Percentiles rank a stretch among this genome's conserved stretches.
phyloP scores from a whole-genome alignment of 1,139 yeast species.

The Candida pseudoviswanathii region DNA sequence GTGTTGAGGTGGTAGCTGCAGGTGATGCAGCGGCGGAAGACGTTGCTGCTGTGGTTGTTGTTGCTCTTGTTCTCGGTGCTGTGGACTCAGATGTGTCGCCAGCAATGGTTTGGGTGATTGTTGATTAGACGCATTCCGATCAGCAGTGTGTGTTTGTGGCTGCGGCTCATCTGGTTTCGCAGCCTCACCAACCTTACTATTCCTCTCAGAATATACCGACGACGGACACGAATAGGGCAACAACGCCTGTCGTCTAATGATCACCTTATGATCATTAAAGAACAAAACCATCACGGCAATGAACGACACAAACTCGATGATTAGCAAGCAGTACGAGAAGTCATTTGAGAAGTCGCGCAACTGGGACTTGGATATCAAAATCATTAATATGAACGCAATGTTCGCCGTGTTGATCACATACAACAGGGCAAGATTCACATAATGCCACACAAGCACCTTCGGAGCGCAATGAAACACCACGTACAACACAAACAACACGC shows the following conservation, averaged over 20 bases:
- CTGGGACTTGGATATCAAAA: conserved; percentile 6
- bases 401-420: conserved; percentile 6
- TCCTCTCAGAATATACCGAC: conserved; percentile 13
- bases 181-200: not conserved
- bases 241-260: conserved; percentile 5
- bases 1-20: too few relatives aligned
- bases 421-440: conserved; percentile 9
- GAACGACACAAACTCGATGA: conserved; percentile 12
- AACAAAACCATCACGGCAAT: conserved; percentile 10
- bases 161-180: not conserved
- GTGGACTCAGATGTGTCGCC: not conserved
- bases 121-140: not conserved
- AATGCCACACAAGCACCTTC: conserved; percentile 12
- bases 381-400: conserved; percentile 5
- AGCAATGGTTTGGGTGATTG: not conserved
- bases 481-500: conserved; percentile 6
- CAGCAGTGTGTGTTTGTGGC: not conserved
- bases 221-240: conserved; percentile 9
- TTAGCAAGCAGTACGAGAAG: conserved; percentile 8
- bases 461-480: conserved; percentile 8
- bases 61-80: not conserved
- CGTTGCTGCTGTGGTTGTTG: not conserved
- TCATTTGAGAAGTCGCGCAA: conserved; percentile 2
- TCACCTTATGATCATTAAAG: conserved; percentile 10
- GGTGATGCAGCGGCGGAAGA: too few relatives aligned